Evolutionary conservation across 2,329 filamentous ascomycete genomes (phyloP).

Genomic region (Biscogniauxia sp.): DNA sequence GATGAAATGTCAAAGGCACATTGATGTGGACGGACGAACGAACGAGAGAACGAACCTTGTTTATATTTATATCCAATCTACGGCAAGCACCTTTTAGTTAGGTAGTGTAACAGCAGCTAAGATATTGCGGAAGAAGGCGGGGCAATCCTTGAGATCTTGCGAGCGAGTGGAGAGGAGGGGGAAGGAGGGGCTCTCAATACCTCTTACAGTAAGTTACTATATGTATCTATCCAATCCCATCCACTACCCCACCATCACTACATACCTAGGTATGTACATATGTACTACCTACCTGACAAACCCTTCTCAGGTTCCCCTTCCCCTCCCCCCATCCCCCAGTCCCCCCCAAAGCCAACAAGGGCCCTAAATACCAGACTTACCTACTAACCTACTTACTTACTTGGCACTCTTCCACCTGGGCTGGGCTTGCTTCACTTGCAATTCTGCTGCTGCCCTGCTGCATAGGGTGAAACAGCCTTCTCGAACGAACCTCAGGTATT

Average conservation of each 20-base stretch:
- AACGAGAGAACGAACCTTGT: not conserved
- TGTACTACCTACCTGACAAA: too few relatives aligned
- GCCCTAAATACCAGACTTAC: not conserved
- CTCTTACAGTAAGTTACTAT: not conserved
- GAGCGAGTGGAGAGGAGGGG: not conserved
- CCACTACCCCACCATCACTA: not conserved
- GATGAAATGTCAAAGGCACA: not conserved
- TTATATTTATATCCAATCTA: conserved; percentile 1
- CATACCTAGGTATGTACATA: too few relatives aligned
- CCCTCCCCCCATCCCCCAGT: too few relatives aligned
- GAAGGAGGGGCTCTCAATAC: not conserved
- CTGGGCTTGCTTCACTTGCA: not conserved
- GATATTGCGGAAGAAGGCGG: not conserved
- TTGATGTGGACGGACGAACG: not conserved
- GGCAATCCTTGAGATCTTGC: not conserved
- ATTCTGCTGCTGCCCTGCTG: too few relatives aligned
- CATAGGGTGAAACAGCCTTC: too few relatives aligned
- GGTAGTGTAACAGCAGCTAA: not conserved
- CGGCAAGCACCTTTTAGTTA: not conserved
- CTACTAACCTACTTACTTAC: too few relatives aligned
- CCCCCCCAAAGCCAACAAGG: not conserved
- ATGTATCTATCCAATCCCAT: not conserved
- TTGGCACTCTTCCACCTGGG: not conserved
- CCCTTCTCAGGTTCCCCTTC: not conserved
- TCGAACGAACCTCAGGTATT: not conserved